Evolutionary conservation across 2,329 filamentous ascomycete genomes (phyloP), one percentile per base, ranked within the genome.

Genomic region (Xylariaceae sp.): DNA sequence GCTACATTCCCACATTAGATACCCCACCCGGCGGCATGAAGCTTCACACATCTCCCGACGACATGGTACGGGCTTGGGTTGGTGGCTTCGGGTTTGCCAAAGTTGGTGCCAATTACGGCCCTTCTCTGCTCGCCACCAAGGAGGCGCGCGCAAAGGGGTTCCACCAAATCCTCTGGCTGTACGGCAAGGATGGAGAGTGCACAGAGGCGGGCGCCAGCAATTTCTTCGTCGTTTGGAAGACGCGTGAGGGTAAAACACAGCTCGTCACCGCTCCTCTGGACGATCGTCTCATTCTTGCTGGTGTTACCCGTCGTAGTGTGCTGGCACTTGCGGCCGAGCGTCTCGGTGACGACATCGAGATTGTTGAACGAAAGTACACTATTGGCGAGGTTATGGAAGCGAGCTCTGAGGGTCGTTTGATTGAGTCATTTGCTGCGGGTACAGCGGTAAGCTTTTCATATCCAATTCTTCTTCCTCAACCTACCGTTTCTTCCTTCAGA

Each of bases 81-180:
- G 92, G 92, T 62, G 92, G 93, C 8, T 96, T 95, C 73, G 92
- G 92, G 0, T 92, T 88, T 71, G 91, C 92, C 61, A 97, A 97
- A 77, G 84, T 97, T 39, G 92, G 92, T 57, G 92, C 92, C 62
- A 97, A 96, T 79, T 97, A 96, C 74, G 92, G 92, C 0, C 92
- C 92, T 15, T 87, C 84, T 17, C 80, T 97, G 56, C 80, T 90
- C 56, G 89, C 90, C 2, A 92, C 92, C 53, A 81, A 82, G 15
- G 88, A 92, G 73, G 92, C 92, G 2, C 78, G 86, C 58, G 78
- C 77, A 9, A 77, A 83, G 47, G 92, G 93, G 0, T 97, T 86
- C 75, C 84, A 93, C 71, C 93, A 97, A 80, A 88, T 97, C 58
- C 82, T 97, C n/a, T 97, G 92, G 92, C 81, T 97, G 54, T 94